A percentile compares a stretch with the other conserved stretches of the same genome.
phyloP scores from a whole-genome alignment of 78 protist species.

The Speleostelium caveatum region DNA sequence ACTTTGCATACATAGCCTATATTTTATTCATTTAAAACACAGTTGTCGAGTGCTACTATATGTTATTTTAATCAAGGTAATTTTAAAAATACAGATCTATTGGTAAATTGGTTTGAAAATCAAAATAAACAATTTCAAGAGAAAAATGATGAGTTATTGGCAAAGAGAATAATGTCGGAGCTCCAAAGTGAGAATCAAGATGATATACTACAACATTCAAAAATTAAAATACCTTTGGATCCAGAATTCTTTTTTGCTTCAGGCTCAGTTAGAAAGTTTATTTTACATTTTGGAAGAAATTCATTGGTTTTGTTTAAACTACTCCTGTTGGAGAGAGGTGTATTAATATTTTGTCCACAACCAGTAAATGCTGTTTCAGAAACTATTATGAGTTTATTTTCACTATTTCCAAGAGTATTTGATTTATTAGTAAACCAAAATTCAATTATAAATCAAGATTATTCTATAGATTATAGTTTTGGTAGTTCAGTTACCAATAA shows the following conservation, averaged over 20 bases:
- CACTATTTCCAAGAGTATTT: conserved; percentile 21
- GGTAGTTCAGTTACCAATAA: not conserved
- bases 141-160: not conserved
- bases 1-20: conserved; percentile 53
- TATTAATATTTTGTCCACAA: conserved; percentile 45
- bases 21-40: conserved; percentile 69
- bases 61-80: conserved; percentile 76
- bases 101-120: conserved; percentile 33
- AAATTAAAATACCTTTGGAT: conserved; percentile 12
- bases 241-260: conserved; percentile 25
- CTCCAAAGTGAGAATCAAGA: not conserved
- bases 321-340: conserved; percentile 52
- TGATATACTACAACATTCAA: not conserved
- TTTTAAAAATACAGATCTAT: conserved; percentile 35
- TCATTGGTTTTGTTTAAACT: conserved; percentile 50
- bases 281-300: conserved; percentile 65
- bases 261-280: conserved; percentile 30
- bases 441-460: not conserved
- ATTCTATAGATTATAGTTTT: conserved; percentile 9
- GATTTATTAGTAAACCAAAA: conserved; percentile 18
- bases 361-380: conserved; percentile 60
- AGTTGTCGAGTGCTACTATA: conserved; percentile 39
- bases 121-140: conserved; percentile 30
- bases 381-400: conserved; percentile 12
- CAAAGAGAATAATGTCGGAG: not conserved